These are phyloP conservation scores for Komagataea norvegica DNA, from an alignment of 1,139 yeast species.

Conservation along the genomic window DNA sequence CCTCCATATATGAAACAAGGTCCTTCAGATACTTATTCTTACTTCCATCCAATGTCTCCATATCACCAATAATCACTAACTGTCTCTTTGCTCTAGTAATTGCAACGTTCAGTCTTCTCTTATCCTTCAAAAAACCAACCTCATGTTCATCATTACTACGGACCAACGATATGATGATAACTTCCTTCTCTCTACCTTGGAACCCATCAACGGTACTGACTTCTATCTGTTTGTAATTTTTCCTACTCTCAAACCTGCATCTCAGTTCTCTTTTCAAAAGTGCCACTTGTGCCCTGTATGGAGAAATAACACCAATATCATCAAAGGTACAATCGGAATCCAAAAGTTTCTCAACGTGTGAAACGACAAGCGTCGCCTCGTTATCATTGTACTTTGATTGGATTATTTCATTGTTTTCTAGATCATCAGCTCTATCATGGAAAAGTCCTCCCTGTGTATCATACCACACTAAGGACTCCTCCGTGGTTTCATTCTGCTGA, in stretches of 20 bases:
- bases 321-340: slow-evolving; percentile 42
- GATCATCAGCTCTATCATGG: slow-evolving; percentile 45
- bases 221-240: slow-evolving; percentile 34
- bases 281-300: slow-evolving; percentile 83
- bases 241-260: slow-evolving; percentile 32
- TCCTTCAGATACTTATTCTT: slow-evolving; percentile 7
- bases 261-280: slow-evolving; percentile 45
- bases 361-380: slow-evolving; percentile 58
- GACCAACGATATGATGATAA: slow-evolving; percentile 74
- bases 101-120: slow-evolving; percentile 77
- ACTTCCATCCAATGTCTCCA: slow-evolving; percentile 49
- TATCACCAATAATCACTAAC: slow-evolving; percentile 79
- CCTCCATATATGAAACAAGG: slow-evolving; percentile 10
- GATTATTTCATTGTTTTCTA: slow-evolving; percentile 23
- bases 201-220: slow-evolving; percentile 88
- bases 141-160: slow-evolving; percentile 63
- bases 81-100: slow-evolving; percentile 89
- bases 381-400: slow-evolving; percentile 66
- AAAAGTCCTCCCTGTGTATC: slow-evolving; percentile 93
- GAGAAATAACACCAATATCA: slow-evolving; percentile 79
- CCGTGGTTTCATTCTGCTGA: slow-evolving; percentile 38
- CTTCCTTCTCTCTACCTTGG: slow-evolving; percentile 90
- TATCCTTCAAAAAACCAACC: slow-evolving; percentile 74
- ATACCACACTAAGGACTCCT: slow-evolving; percentile 61
- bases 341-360: slow-evolving; percentile 51